Evolutionary conservation across 768 basidiomycete species (phyloP), one percentile per base, ranked within the genome.

Genomic region (Pseudohyphozyma bogoriensis): DNA sequence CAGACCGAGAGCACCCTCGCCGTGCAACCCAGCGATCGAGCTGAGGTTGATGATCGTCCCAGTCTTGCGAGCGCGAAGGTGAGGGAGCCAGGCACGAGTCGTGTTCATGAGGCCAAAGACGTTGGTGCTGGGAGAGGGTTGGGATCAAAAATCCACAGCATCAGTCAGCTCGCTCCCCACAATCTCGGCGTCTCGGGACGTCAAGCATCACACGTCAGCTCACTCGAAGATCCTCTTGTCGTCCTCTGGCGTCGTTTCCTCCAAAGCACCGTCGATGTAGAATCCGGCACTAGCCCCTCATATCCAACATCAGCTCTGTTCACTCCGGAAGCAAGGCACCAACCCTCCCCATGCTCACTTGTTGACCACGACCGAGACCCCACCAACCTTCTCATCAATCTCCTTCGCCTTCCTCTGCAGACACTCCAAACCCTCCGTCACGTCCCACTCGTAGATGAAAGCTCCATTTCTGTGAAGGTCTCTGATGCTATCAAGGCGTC

Each of bases 71-170:
- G 73, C 72, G 20, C 80, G 73, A 77, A 81, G 77, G 67, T 77
- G 77, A 1, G 80, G 79, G 11, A 80, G 72, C 68, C 79, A 76
- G 0, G n/a, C n/a, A n/a, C n/a, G n/a, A n/a, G n/a, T n/a, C n/a
- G n/a, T n/a, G n/a, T n/a, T n/a, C n/a, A n/a, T n/a, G n/a, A n/a
- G n/a, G n/a, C n/a, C 42, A 44, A 44, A 44, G 42, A 44, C 42
- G 42, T 44, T 44, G 42, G 42, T 44, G 12, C 26, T 24, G 42
- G n/a, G n/a, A 44, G 26, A 22, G 22, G 42, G 20, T 24, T 20
- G 22, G 9, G 42, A 44, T 44, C 42, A 44, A n/a, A n/a, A n/a
- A n/a, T n/a, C n/a, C n/a, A n/a, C n/a, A n/a, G n/a, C n/a, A n/a
- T n/a, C n/a, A n/a, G n/a, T n/a, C n/a, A n/a, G n/a, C n/a, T n/a